phyloP scores from a whole-genome alignment of 2,329 filamentous ascomycete genomes.

The Tolypocladium paradoxum region DNA sequence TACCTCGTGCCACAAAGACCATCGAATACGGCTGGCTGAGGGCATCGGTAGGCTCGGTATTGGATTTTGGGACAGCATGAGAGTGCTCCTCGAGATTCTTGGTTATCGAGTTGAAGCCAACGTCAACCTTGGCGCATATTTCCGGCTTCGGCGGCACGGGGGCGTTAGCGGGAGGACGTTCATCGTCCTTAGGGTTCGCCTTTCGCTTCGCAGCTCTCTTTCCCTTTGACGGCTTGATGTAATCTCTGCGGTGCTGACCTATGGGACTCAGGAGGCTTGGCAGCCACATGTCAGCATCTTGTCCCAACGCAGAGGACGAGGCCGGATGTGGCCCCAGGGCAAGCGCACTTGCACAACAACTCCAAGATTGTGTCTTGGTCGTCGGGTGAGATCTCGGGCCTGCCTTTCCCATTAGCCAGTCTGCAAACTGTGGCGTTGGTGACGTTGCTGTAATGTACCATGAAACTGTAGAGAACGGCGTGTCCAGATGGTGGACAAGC shows the following conservation, averaged over 20 bases:
- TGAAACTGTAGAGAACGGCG: constrained; percentile 48
- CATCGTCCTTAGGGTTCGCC: constrained; percentile 5
- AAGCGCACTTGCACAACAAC: constrained; percentile 51
- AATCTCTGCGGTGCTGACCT: constrained; percentile 46
- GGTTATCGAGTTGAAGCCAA: constrained; percentile 55
- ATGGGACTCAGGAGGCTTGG: constrained; percentile 51
- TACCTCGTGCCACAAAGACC: constrained; percentile 48
- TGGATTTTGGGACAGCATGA: background rate
- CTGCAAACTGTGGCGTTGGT: background rate
- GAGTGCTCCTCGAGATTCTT: constrained; percentile 41
- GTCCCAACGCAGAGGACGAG: background rate
- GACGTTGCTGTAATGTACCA: constrained; percentile 36
- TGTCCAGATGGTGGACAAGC: constrained; percentile 53
- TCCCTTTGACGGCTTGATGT: constrained; percentile 49
- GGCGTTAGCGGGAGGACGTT: background rate
- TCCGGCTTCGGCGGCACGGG: constrained; percentile 29
- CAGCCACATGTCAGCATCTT: background rate
- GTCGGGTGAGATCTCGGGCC: constrained; percentile 47
- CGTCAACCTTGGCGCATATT: constrained; percentile 45
- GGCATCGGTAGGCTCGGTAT: background rate
- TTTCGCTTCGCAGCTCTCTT: constrained; percentile 44
- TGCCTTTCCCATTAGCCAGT: constrained; percentile 16
- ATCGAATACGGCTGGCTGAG: constrained; percentile 29
- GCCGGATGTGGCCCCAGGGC: background rate
- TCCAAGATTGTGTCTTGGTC: constrained; percentile 57